phyloP scores from a whole-genome alignment of 1,284 basidiomycete species.

The Papiliotrema laurentii region DNA sequence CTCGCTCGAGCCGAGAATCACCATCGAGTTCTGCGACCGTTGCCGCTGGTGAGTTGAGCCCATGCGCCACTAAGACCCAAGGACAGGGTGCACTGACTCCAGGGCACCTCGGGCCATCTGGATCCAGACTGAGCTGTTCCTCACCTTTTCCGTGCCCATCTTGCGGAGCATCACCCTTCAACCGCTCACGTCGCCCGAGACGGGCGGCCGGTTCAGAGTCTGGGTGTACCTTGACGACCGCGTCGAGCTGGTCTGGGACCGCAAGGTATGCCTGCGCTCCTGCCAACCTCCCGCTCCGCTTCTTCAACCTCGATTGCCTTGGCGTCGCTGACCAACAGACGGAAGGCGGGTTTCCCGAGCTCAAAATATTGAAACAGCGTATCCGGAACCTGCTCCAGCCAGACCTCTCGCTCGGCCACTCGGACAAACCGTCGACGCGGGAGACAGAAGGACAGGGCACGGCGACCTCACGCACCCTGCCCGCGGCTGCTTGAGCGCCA shows the following conservation, averaged over 20 bases:
- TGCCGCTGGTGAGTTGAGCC: slow-evolving; percentile 54
- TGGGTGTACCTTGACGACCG: slow-evolving; percentile 59
- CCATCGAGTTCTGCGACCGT: slow-evolving; percentile 82
- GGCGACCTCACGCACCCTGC: not conserved
- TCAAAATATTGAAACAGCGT: slow-evolving; percentile 68
- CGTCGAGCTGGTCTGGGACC: slow-evolving; percentile 45
- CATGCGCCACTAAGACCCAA: not conserved
- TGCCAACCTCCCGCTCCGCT: not conserved
- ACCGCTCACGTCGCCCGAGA: slow-evolving; percentile 72
- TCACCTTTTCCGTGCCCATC: slow-evolving; percentile 76
- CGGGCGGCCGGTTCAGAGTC: slow-evolving; percentile 79
- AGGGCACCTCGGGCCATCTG: slow-evolving; percentile 65
- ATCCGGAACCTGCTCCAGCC: slow-evolving; percentile 77
- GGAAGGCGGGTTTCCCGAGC: slow-evolving; percentile 85
- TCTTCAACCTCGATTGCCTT: not conserved
- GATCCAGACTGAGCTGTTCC: slow-evolving; percentile 79
- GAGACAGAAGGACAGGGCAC: no score
- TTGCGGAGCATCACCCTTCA: slow-evolving; percentile 64
- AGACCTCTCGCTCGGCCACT: slow-evolving; percentile 72
- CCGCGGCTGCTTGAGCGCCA: not conserved
- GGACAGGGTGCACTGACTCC: not conserved
- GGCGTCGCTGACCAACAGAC: slow-evolving; percentile 53
- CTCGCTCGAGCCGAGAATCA: slow-evolving; percentile 23
- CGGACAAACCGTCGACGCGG: slow-evolving; percentile 55
- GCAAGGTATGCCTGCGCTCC: slow-evolving; percentile 35